phyloP scores from a whole-genome alignment of 108 stramenopile species.

The Asterionellopsis glacialis region DNA sequence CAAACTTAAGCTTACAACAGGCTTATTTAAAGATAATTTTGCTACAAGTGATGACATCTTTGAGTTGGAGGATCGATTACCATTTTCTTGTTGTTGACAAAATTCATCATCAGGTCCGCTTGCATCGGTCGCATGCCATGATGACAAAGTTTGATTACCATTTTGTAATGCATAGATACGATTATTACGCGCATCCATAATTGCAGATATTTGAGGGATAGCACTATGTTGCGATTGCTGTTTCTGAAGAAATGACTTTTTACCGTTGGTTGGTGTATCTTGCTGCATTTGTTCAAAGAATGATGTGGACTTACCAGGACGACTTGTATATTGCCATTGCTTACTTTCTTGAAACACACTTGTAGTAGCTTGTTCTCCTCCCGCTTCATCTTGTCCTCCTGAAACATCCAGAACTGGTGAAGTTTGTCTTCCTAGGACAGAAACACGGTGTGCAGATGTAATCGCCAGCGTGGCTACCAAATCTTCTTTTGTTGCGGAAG shows the following conservation, averaged over 20 bases:
- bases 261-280: neutral
- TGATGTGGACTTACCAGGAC: constrained; percentile 24
- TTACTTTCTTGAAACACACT: constrained; percentile 5
- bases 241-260: neutral
- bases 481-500: constrained; percentile 19
- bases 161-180: constrained; percentile 33
- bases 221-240: no score
- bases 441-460: constrained; percentile 27
- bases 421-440: constrained; percentile 23
- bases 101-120: constrained; percentile 24
- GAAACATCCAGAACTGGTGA: neutral
- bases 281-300: constrained; percentile 20
- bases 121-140: constrained; percentile 17
- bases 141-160: constrained; percentile 19
- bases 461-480: constrained; percentile 14
- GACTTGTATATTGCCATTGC: constrained; percentile 18
- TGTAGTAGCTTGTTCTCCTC: constrained; percentile 5
- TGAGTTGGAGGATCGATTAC: no score
- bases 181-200: constrained; percentile 32
- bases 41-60: neutral
- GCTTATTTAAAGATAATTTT: constrained; percentile 13
- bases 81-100: no score
- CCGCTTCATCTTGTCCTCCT: neutral
- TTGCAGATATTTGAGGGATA: constrained; percentile 20
- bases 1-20: constrained; percentile 17